Conservation (phyloP, 73 alveolate species). For the Blepharisma stoltei region DNA sequence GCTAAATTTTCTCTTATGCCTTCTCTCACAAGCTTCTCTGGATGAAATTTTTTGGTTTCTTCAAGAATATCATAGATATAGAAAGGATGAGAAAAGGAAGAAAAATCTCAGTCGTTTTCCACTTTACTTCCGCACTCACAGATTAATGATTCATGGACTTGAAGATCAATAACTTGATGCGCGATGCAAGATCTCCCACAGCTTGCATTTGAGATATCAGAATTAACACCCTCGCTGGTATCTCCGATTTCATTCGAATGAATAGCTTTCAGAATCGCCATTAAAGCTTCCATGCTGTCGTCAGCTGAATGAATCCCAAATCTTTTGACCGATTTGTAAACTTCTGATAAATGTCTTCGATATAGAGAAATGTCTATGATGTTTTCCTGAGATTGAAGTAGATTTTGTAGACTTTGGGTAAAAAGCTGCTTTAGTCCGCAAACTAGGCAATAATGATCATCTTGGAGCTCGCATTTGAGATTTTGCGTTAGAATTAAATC, state of each 20-base stretch:
- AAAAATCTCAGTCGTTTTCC: not conserved
- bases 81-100: constrained; percentile 16
- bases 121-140: constrained; percentile 9
- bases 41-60: not conserved
- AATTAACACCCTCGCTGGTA: not conserved
- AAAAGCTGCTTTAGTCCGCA: constrained; percentile 14
- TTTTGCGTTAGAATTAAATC: not conserved
- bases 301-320: not conserved
- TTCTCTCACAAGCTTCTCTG: not conserved
- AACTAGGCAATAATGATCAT: constrained; percentile 10
- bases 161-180: not conserved
- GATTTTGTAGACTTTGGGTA: not conserved
- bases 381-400: not conserved
- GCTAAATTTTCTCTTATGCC: not conserved
- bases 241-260: not conserved
- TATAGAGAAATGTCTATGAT: not conserved
- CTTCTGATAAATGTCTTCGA: not conserved
- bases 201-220: not conserved
- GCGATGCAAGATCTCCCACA: not conserved
- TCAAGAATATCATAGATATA: constrained; percentile 13
- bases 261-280: not conserved
- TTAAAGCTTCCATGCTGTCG: constrained; percentile 25
- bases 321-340: not conserved
- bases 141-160: not conserved
- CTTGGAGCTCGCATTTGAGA: not conserved